Conservation (phyloP, 1,139 yeast species). For the Kodamaea suecica region DNA sequence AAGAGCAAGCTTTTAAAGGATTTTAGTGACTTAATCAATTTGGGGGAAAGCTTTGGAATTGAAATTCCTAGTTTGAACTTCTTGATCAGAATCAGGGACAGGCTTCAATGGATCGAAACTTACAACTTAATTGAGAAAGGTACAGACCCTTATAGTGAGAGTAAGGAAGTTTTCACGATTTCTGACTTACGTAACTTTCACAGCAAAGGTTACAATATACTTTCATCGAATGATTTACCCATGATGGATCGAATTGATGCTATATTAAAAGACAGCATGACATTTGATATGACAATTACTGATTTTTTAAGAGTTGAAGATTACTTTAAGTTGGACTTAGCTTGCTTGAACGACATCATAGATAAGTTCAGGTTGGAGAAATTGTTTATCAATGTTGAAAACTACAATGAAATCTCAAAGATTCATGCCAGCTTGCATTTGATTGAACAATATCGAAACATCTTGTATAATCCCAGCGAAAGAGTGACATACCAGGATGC, state of each 20-base stretch:
- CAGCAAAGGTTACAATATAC: constrained; percentile 38
- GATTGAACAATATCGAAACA: constrained; percentile 21
- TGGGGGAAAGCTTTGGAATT: constrained; percentile 61
- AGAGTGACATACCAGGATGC: constrained; percentile 22
- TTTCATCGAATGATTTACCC: constrained; percentile 26
- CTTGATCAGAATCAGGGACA: constrained; percentile 47
- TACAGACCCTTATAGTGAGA: constrained; percentile 40
- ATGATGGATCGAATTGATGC: constrained; percentile 18
- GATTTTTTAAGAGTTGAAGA: constrained; percentile 26
- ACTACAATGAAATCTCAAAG: constrained; percentile 28
- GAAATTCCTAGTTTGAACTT: constrained; percentile 49
- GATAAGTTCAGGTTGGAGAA: constrained; percentile 24
- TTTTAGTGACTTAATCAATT: constrained; percentile 43
- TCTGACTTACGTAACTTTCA: constrained; percentile 36
- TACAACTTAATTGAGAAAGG: constrained; percentile 36
- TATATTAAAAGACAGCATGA: constrained; percentile 31
- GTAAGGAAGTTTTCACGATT: constrained; percentile 37
- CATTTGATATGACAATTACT: constrained; percentile 26
- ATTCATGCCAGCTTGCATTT: constrained; percentile 24
- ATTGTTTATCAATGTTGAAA: constrained; percentile 26
- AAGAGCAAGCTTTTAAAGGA: constrained; percentile 31
- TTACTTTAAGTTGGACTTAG: constrained; percentile 19
- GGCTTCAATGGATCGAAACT: constrained; percentile 48
- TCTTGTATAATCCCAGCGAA: too few species aligned
- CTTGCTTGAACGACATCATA: constrained; percentile 22